phyloP scores from a whole-genome alignment of 1,139 yeast genomes.

The Debaryomyces coudertii region DNA sequence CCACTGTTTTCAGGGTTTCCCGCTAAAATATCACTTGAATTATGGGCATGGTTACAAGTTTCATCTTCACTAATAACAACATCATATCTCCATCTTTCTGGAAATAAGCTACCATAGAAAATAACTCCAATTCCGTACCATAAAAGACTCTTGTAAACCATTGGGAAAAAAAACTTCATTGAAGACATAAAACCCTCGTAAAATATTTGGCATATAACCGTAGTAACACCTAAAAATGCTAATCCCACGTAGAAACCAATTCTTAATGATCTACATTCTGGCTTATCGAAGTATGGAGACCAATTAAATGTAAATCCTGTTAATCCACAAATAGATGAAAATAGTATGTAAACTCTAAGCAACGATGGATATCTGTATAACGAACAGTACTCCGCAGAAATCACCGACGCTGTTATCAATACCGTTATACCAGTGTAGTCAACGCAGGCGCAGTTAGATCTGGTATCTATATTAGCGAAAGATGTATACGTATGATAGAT shows the following conservation, averaged over 20 bases:
- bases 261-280: slow-evolving; percentile 79
- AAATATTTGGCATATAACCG: slow-evolving; percentile 60
- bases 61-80: slow-evolving; percentile 50
- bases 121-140: slow-evolving; percentile 85
- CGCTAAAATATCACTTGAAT: slow-evolving; percentile 37
- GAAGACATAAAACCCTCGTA: slow-evolving; percentile 61
- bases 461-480: slow-evolving; percentile 63
- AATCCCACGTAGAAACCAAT: slow-evolving; percentile 82
- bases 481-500: slow-evolving; percentile 93
- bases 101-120: slow-evolving; percentile 85
- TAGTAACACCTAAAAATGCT: slow-evolving; percentile 72
- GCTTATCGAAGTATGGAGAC: slow-evolving; percentile 87
- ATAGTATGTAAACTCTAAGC: slow-evolving; percentile 52
- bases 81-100: slow-evolving; percentile 85
- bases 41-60: slow-evolving; percentile 31
- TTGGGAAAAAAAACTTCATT: slow-evolving; percentile 59
- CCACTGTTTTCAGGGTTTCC: slow-evolving; percentile 44
- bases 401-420: slow-evolving; percentile 85
- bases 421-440: slow-evolving; percentile 95
- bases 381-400: slow-evolving; percentile 82
- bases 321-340: slow-evolving; percentile 68
- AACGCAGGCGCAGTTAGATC: slow-evolving; percentile 84
- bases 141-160: slow-evolving; percentile 60
- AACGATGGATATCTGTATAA: slow-evolving; percentile 63
- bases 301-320: slow-evolving; percentile 82